Evolutionary conservation across 257 asterid species (phyloP), one percentile per base, ranked within the genome.

Genomic region (Paraleonurus japonicus): DNA sequence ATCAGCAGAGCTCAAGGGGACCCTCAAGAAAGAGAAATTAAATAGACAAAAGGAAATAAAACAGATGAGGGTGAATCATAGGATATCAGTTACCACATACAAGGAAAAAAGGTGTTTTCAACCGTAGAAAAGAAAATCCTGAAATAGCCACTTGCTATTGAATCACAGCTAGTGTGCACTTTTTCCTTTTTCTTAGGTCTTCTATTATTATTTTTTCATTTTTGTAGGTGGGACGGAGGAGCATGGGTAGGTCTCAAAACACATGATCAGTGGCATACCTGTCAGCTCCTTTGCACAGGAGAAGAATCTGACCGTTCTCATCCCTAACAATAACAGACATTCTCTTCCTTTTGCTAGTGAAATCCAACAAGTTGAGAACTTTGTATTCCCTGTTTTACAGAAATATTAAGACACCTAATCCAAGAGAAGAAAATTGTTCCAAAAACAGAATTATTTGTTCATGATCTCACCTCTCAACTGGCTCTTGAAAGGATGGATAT

Each of bases 281-380:
- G 87, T 95, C 99, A 66, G 99, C 99, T 81, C 99, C 99, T 87
- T 95, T 95, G 89, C 98, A 95, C 47, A 95, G 72, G 79, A 95
- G 88, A 80, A 88, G 72, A 71, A 95, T 84, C 85, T 89, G 92
- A 13, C 96, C 99, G 17, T 77, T 55, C 78, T 87, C 95, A 19
- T 89, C 98, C 78, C 81, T 85, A 39, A 95, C 79, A 71, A 95
- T 86, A 66, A 90, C 94, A 72, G 99, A 88, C 99, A 95, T 95
- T 75, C 99, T 83, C 87, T 95, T 95, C 88, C 99, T 88, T 83
- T 95, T 88, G 92, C 99, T 95, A 35, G 99, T 95, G 84, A 95
- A 95, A 79, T 95, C 97, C 90, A 95, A 81, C 85, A 92, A 82
- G 84, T 88, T 92, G 79, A 95, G 99, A 83, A 95, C 76, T 81